Conservation (phyloP, 208 protist species). For the Leishmania lainsoni region DNA sequence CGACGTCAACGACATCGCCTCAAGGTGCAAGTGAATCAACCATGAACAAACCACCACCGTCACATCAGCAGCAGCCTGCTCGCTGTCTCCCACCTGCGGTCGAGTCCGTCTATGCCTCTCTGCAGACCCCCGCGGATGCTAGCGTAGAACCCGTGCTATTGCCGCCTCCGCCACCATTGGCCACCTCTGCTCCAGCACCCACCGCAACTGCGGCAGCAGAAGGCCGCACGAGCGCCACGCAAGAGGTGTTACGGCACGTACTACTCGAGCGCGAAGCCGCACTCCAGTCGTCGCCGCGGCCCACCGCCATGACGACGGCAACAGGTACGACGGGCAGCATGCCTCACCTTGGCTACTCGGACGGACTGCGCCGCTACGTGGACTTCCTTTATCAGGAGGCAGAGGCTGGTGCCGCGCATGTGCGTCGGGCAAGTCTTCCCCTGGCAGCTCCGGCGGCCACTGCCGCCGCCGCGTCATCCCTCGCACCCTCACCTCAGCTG, state of each 20-base stretch:
- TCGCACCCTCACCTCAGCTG: background rate
- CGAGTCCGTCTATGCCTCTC: slow-evolving; percentile 21
- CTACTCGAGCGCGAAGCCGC: slow-evolving; percentile 28
- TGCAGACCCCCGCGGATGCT: slow-evolving; percentile 12
- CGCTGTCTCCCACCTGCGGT: slow-evolving; percentile 25
- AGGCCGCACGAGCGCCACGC: slow-evolving; percentile 8
- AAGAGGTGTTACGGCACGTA: slow-evolving; percentile 23
- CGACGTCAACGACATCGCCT: background rate
- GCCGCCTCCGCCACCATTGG: background rate
- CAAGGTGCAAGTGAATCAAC: background rate
- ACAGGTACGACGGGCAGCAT: background rate
- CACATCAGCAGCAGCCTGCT: slow-evolving; percentile 1
- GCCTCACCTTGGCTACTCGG: background rate
- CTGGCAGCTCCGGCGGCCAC: background rate
- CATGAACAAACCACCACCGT: background rate
- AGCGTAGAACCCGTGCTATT: slow-evolving; percentile 4
- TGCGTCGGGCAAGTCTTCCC: background rate
- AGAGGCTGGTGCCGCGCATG: slow-evolving; percentile 24
- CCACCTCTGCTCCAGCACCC: background rate
- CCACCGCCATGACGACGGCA: background rate
- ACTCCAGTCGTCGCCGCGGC: slow-evolving; percentile 6
- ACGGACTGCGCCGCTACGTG: slow-evolving; percentile 34
- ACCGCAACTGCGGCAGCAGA: slow-evolving; percentile 9
- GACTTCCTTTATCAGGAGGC: slow-evolving; percentile 39
- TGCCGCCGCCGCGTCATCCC: background rate